A percentile compares a stretch with the other conserved stretches of the same genome.
phyloP scores from a whole-genome alignment of 352 stramenopile species.

The Globisporangium spinosum region DNA sequence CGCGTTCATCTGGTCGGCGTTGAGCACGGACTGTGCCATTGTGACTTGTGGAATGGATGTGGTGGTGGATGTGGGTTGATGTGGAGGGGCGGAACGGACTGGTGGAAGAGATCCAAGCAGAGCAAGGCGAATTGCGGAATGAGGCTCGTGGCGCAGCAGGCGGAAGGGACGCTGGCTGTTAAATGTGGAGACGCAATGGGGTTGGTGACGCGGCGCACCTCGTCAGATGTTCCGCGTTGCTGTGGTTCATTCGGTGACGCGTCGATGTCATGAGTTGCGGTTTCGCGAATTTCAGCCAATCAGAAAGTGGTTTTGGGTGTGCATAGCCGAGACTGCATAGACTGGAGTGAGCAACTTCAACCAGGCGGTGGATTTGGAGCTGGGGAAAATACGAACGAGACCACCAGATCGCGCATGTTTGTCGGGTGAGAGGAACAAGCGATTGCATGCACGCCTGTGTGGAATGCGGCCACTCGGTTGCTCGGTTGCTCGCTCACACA shows the following conservation, averaged over 20 bases:
- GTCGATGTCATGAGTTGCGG: constrained; percentile 7
- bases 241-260: constrained; percentile 18
- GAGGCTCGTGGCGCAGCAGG: background rate
- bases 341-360: constrained; percentile 16
- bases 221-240: background rate
- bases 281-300: constrained; percentile 15
- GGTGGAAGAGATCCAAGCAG: constrained; percentile 14
- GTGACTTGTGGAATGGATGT: background rate
- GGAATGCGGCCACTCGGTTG: background rate
- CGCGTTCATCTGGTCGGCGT: constrained; percentile 41
- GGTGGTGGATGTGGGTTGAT: no score
- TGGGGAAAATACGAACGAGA: background rate
- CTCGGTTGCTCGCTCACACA: background rate
- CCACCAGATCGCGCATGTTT: background rate
- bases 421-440: background rate
- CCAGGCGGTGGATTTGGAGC: background rate
- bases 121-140: constrained; percentile 21
- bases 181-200: constrained; percentile 1
- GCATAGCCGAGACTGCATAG: no score
- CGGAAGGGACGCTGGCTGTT: background rate
- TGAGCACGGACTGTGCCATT: constrained; percentile 41
- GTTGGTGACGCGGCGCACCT: constrained; percentile 6
- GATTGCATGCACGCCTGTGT: background rate
- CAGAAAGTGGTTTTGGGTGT: no score
- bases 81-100: background rate